Conservation (phyloP, 805 yeast species). For the Kuraishia hungarica region DNA sequence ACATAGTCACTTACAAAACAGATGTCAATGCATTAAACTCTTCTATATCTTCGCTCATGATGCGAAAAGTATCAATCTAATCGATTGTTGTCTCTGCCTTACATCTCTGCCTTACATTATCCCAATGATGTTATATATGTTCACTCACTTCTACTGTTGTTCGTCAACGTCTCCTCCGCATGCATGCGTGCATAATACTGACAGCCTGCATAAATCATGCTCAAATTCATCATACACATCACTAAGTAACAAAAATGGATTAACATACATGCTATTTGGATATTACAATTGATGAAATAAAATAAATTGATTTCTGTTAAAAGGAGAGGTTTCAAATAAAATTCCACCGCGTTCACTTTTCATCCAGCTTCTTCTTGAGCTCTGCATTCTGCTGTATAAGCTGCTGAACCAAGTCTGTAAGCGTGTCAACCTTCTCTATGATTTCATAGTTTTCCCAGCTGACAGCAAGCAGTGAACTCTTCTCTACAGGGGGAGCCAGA, state of each 20-base stretch:
- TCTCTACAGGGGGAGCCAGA: constrained; percentile 50
- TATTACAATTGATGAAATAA: background rate
- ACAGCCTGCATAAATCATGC: background rate
- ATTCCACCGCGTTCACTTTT: background rate
- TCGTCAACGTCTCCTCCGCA: background rate
- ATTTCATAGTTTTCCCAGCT: constrained; percentile 58
- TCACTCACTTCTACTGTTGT: background rate
- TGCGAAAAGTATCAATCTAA: too few species aligned
- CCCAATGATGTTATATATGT: too few species aligned
- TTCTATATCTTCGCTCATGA: constrained; percentile 10
- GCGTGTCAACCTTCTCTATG: constrained; percentile 40
- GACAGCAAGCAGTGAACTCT: constrained; percentile 45
- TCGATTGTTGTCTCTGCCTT: too few species aligned
- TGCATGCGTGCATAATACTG: background rate
- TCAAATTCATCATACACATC: background rate
- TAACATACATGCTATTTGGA: background rate
- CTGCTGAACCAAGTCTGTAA: constrained; percentile 29
- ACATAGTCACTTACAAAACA: constrained; percentile 12
- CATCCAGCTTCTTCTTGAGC: constrained; percentile 5
- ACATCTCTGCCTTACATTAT: too few species aligned
- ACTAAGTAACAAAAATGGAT: too few species aligned
- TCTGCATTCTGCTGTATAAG: constrained; percentile 19
- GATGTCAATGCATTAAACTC: constrained; percentile 22
- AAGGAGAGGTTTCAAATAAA: background rate
- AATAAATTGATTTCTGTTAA: too few species aligned